These are phyloP conservation scores for Aspergillus sp. DNA, from an alignment of 2,329 filamentous ascomycete species.

Conservation along the genomic window DNA sequence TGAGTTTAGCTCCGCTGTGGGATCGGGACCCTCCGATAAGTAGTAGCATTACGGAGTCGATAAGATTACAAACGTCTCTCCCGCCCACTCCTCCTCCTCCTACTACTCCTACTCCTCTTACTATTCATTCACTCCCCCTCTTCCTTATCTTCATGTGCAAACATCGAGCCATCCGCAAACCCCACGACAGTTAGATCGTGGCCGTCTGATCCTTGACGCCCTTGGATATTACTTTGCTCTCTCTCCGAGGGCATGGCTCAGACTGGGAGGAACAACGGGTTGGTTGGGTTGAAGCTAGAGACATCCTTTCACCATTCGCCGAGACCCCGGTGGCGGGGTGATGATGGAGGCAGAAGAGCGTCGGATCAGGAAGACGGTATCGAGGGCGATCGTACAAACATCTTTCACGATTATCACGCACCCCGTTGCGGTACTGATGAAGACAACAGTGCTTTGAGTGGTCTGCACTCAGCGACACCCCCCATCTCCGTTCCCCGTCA, in stretches of 20 bases:
- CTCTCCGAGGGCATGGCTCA: slow-evolving; percentile 43
- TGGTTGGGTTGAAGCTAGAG: slow-evolving; percentile 43
- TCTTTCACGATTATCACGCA: slow-evolving; percentile 36
- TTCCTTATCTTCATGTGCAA: not conserved
- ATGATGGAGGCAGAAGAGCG: slow-evolving; percentile 29
- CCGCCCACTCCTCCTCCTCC: not conserved
- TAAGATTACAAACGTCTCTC: slow-evolving; percentile 16
- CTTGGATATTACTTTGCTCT: slow-evolving; percentile 12
- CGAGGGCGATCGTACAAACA: slow-evolving; percentile 41
- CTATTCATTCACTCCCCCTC: not conserved
- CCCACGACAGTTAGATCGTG: not conserved
- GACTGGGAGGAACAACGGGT: slow-evolving; percentile 33
- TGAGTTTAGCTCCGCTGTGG: slow-evolving; percentile 9
- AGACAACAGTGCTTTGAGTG: slow-evolving; percentile 41
- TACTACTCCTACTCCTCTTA: not conserved
- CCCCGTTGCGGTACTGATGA: slow-evolving; percentile 42
- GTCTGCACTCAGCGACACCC: slow-evolving; percentile 46
- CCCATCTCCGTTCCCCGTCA: slow-evolving; percentile 49
- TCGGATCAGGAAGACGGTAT: slow-evolving; percentile 36
- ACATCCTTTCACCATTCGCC: slow-evolving; percentile 37
- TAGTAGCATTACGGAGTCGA: slow-evolving; percentile 7
- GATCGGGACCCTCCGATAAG: slow-evolving; percentile 13
- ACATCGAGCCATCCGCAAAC: not conserved
- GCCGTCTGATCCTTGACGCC: slow-evolving; percentile 7
- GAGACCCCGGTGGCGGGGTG: slow-evolving; percentile 28